Base-by-base conservation (phyloP, 805 yeast genomes). In the Scheffersomyces amazonensis region DNA sequence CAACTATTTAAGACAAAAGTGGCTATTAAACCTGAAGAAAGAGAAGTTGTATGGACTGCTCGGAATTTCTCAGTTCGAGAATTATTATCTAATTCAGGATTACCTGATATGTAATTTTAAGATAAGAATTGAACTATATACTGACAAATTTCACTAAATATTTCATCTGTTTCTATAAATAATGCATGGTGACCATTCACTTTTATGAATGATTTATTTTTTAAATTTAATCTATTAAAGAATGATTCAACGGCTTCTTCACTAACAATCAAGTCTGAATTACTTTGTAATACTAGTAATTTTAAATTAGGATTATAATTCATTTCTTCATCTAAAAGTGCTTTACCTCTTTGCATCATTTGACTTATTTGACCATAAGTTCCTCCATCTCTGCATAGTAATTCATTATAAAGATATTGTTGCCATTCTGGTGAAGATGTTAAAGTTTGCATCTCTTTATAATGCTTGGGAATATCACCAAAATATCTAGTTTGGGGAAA, bases 161-260 rank as follows among this genome's bases (percentile, higher is more conserved):
- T 25, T 13, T 31, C 18, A 6, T 42, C 48, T 13, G 32, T 32
- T 28, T 42, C 48, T 10, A 44, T 31, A 29, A 41, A 41, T 21
- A 42, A 25, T 15, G 48, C 40, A 34, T 44, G 48, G 10, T 41
- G 41, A 21, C 40, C 22, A 29, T 34, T 32, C 7, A 21, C 10
- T 27, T 27, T 27, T 13, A 24, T 25, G 23, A 34, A 44, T 16
- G 25, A 16, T 31, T 44, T 39, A 3, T 25, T 18, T 31, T 30
- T n/a, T 25, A 37, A 20, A 15, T 25, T 4, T 10, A 36, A 31
- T 13, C 24, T 9, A 12, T 39, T 32, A 18, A 20, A 36, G 19
- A 40, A 42, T 12, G 13, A 28, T 21, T 27, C 23, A 35, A 35
- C 34, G 1, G 42, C 41, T n/a, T 33, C 29, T 1, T 10, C 3